Base-by-base conservation (phyloP, 148 eudicot genomes). In the Fagopyrum esculentum region DNA sequence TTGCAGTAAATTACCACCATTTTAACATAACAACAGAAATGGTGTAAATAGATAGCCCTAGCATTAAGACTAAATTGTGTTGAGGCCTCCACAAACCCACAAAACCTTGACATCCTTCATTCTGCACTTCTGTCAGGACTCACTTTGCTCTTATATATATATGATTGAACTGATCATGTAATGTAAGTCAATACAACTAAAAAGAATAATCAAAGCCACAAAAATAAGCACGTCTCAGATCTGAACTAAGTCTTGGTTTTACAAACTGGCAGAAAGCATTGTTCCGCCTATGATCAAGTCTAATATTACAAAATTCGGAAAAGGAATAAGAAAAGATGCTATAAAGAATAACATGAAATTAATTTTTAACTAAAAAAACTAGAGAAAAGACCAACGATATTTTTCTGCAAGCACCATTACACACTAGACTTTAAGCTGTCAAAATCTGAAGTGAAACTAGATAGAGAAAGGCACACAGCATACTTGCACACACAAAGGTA, bases 311-410 rank as follows among this genome's bases (percentile, higher is more conserved):
- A 35, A 35, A 35, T 35, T 35, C 40, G 40, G 40, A 35, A 35
- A 54, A 54, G 17, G n/a, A 13, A 54, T 30, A 19, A 19, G 63
- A 57, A 57, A 6, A 3, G 16, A 35, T 40, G 19, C 47, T 40
- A 66, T 43, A 35, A 66, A 66, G 17, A 66, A 61, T 61, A 61
- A 11, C 69, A 59, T 59, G 64, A 19, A 22, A 59, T 49, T 12
- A 8, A 49, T 0, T 3, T 49, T 8, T 12, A 49, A 8, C 12
- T 49, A 49, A 49, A 49, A 2, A 49, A 17, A 15, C 45, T 9
- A 26, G 9, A 43, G 40, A 64, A 29, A 61, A 29, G 6, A 29
- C 29, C 6, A 1, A 57, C 63, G 1, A 43, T 26, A 26, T 12
- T 9, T 61, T 59, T 59, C 15, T 5, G 12, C 40, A 35, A 66